phyloP scores from a whole-genome alignment of 2,329 filamentous ascomycete genomes.

The Fusarium buxicola region DNA sequence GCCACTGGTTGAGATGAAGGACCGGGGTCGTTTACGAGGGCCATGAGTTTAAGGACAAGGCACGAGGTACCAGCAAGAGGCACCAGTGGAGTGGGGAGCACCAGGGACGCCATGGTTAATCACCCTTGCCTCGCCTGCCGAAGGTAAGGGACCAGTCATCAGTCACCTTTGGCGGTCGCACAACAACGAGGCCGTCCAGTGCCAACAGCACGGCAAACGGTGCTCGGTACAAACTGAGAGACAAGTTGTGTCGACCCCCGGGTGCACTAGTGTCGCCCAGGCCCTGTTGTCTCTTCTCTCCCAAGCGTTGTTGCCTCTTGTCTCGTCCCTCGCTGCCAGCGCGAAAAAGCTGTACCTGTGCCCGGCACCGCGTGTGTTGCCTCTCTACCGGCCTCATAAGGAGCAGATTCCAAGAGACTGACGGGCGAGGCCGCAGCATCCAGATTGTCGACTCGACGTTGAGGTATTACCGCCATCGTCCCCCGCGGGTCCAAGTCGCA shows the following conservation, averaged over 20 bases:
- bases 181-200: constrained; percentile 27
- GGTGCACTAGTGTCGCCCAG: constrained; percentile 38
- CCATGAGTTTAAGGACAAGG: constrained; percentile 21
- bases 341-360: constrained; percentile 42
- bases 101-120: constrained; percentile 15
- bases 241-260: constrained; percentile 21
- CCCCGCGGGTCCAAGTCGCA: constrained; percentile 28
- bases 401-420: constrained; percentile 42
- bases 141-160: constrained; percentile 17
- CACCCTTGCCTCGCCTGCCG: constrained; percentile 21
- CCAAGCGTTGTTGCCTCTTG: constrained; percentile 44
- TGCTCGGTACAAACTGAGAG: constrained; percentile 41
- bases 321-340: constrained; percentile 36
- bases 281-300: constrained; percentile 47
- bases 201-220: constrained; percentile 40
- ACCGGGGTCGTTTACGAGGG: constrained; percentile 13
- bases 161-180: constrained; percentile 22
- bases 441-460: constrained; percentile 33
- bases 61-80: constrained; percentile 1
- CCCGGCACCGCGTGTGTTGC: constrained; percentile 44
- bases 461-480: constrained; percentile 30
- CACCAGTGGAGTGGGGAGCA: constrained; percentile 6
- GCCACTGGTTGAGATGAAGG: constrained; percentile 21
- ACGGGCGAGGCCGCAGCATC: constrained; percentile 32
- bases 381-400: constrained; percentile 47